These are phyloP conservation scores for Colletotrichum melonis DNA, from an alignment of 2,329 filamentous ascomycete species.

Conservation along the genomic window DNA sequence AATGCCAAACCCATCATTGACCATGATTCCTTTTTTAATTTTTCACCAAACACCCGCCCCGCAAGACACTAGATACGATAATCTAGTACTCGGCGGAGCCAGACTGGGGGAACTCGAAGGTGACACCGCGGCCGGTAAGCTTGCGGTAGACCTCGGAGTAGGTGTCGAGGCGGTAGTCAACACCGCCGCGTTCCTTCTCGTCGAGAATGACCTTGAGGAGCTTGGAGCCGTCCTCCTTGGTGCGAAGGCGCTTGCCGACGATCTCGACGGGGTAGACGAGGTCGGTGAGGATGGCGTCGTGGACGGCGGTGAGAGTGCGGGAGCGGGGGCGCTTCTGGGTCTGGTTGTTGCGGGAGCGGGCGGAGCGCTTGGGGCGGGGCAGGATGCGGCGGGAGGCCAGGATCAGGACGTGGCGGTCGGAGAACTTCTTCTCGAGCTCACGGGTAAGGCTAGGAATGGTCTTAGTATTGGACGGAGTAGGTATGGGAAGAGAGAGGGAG, in stretches of 20 bases:
- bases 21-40: constrained; percentile 28
- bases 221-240: constrained; percentile 99
- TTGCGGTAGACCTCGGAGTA: constrained; percentile 99
- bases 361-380: constrained; percentile 97
- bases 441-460: constrained; percentile 86
- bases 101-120: constrained; percentile 98
- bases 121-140: constrained; percentile 94
- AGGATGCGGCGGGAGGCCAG: constrained; percentile 98
- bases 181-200: constrained; percentile 99
- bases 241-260: constrained; percentile 97
- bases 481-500: not conserved
- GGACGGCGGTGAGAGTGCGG: constrained; percentile 97
- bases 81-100: constrained; percentile 80
- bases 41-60: constrained; percentile 24
- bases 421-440: constrained; percentile 99
- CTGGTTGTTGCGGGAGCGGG: constrained; percentile 94
- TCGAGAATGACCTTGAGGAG: constrained; percentile 98
- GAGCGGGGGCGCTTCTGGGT: constrained; percentile 99
- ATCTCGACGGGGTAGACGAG: constrained; percentile 99
- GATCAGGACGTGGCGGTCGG: constrained; percentile 99
- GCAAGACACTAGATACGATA: not conserved
- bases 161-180: constrained; percentile 99
- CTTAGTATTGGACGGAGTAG: not conserved
- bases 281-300: constrained; percentile 97
- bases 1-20: constrained; percentile 36